These are phyloP conservation scores for Fabrea salina DNA, from an alignment of 169 alveolate genomes.

Conservation along the genomic window DNA sequence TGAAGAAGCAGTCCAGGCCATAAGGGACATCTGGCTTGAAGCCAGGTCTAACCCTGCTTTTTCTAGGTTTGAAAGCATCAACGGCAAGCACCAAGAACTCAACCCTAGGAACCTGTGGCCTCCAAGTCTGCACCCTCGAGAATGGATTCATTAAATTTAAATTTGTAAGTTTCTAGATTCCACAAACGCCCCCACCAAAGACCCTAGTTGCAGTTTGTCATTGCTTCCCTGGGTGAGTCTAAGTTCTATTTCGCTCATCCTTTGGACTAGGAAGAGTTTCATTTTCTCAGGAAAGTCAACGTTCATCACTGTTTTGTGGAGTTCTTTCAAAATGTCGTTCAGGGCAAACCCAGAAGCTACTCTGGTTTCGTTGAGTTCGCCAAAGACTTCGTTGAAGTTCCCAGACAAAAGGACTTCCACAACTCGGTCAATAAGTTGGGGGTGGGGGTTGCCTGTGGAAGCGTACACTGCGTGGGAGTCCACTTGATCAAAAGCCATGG, in stretches of 20 bases:
- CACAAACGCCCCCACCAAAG: conserved; percentile 58
- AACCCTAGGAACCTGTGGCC: conserved; percentile 10
- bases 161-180: neutral
- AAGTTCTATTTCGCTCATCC: conserved; percentile 66
- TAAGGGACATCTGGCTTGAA: conserved; percentile 35
- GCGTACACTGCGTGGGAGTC: conserved; percentile 79
- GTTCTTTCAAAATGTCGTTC: conserved; percentile 83
- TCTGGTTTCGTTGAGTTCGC: conserved; percentile 64
- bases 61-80: conserved; percentile 29
- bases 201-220: conserved; percentile 53
- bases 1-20: neutral
- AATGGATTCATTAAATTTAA: too few species aligned
- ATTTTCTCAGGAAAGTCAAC: conserved; percentile 78
- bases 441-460: conserved; percentile 89
- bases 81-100: neutral
- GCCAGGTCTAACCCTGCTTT: conserved; percentile 25
- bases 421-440: conserved; percentile 77
- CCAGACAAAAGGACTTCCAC: conserved; percentile 65
- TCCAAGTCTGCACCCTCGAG: neutral
- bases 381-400: conserved; percentile 74
- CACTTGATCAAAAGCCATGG: conserved; percentile 70
- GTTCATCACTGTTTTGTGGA: conserved; percentile 74
- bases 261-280: conserved; percentile 40
- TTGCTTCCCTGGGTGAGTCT: conserved; percentile 58
- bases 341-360: conserved; percentile 84